Evolutionary conservation across 2,329 filamentous ascomycete species (phyloP).

Genomic region (Domatiomyces catenatus): DNA sequence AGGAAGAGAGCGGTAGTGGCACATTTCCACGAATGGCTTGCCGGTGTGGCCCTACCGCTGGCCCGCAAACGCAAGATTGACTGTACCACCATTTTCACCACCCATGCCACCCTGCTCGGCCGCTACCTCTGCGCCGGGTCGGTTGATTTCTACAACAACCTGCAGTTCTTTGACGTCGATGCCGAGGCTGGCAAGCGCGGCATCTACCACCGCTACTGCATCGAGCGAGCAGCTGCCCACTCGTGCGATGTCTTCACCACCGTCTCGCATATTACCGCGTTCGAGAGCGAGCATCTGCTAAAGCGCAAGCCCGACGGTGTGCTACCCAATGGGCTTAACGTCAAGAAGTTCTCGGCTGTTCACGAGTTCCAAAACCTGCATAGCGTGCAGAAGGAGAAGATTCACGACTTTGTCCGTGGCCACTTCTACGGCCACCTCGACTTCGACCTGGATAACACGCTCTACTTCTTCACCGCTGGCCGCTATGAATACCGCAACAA

Average conservation of each 20-base stretch:
- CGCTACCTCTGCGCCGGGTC: constrained; percentile 94
- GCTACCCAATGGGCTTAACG: constrained; percentile 88
- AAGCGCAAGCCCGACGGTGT: constrained; percentile 94
- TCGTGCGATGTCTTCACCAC: constrained; percentile 94
- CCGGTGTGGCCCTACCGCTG: constrained; percentile 81
- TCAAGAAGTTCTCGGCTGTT: constrained; percentile 95
- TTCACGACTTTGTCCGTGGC: constrained; percentile 92
- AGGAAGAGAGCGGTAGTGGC: constrained; percentile 84
- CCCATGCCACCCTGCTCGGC: constrained; percentile 85
- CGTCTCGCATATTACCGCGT: constrained; percentile 95
- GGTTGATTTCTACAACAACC: constrained; percentile 98
- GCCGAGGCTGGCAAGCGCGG: constrained; percentile 93
- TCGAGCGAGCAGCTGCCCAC: constrained; percentile 85
- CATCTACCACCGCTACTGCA: constrained; percentile 97
- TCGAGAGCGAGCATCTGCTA: constrained; percentile 90
- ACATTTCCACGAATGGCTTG: constrained; percentile 97
- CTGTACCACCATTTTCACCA: constrained; percentile 95
- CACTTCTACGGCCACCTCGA: constrained; percentile 98
- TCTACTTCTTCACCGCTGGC: constrained; percentile 94
- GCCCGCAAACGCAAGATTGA: constrained; percentile 91
- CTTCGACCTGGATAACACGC: constrained; percentile 88
- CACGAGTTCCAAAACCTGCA: constrained; percentile 99
- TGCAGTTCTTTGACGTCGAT: constrained; percentile 93
- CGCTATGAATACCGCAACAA: constrained; percentile 98
- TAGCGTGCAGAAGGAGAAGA: constrained; percentile 92